Evolutionary conservation across 1,139 yeast species (phyloP).

Genomic region (Kluyveromyces sp.): DNA sequence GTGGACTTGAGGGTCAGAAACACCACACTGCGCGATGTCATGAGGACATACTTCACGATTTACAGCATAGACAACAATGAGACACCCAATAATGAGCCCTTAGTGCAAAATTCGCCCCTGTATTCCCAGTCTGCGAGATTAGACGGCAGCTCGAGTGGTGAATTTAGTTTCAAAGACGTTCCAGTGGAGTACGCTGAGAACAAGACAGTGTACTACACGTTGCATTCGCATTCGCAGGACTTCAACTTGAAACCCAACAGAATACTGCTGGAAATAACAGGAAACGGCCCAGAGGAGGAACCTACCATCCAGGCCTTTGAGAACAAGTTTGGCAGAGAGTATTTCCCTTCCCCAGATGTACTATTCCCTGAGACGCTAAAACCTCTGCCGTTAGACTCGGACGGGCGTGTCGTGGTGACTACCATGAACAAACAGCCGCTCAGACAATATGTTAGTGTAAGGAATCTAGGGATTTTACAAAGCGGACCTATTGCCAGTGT

Average conservation of each 20-base stretch:
- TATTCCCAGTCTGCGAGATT: constrained; percentile 15
- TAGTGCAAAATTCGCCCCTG: constrained; percentile 8
- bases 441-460: constrained; percentile 30
- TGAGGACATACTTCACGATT: constrained; percentile 23
- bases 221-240: constrained; percentile 26
- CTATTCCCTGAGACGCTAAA: constrained; percentile 27
- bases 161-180: constrained; percentile 24
- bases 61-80: constrained; percentile 14
- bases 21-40: constrained; percentile 18
- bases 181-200: constrained; percentile 24
- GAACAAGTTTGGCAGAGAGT: constrained; percentile 31
- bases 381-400: constrained; percentile 17
- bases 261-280: constrained; percentile 23
- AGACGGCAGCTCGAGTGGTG: constrained; percentile 19
- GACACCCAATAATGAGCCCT: constrained; percentile 18
- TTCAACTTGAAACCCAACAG: constrained; percentile 32
- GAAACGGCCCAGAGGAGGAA: constrained; percentile 13
- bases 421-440: constrained; percentile 26
- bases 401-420: constrained; percentile 16
- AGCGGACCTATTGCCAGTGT: constrained; percentile 34
- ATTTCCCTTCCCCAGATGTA: constrained; percentile 30
- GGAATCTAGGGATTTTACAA: constrained; percentile 30
- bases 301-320: constrained; percentile 23
- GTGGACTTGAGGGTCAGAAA: constrained; percentile 19
- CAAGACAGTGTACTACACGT: constrained; percentile 25